Conservation (phyloP, 441 rosid genomes). For the Pelargonium fulgidum region DNA sequence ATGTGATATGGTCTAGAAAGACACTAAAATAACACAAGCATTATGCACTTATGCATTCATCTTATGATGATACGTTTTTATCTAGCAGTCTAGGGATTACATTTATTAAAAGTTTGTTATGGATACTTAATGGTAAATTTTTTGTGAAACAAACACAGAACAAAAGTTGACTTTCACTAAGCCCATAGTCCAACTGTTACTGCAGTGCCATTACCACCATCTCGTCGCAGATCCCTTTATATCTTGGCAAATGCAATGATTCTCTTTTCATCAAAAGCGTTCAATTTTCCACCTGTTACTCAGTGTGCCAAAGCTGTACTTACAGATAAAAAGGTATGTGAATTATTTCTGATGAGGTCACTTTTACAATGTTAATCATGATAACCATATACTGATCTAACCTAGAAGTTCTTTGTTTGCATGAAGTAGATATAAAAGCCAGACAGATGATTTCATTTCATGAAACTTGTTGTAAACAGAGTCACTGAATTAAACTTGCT, state of each 20-base stretch:
- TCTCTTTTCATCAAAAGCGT: constrained; percentile 78
- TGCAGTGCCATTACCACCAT: constrained; percentile 71
- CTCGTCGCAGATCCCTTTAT: constrained; percentile 73
- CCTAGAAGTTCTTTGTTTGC: not conserved
- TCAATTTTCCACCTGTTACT: constrained; percentile 48
- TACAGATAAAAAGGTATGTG: constrained; percentile 52
- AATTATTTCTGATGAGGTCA: constrained; percentile 17
- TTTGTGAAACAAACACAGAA: not conserved
- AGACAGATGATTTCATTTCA: not conserved
- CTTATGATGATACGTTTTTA: not conserved
- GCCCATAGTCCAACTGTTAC: constrained; percentile 14
- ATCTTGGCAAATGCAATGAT: constrained; percentile 79
- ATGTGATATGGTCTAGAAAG: too few relatives aligned
- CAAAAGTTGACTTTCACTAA: constrained; percentile 12
- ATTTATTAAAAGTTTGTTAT: not conserved
- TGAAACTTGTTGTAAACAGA: not conserved
- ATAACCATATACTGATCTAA: not conserved
- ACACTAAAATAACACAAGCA: too few relatives aligned
- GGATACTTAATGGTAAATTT: not conserved
- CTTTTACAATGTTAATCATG: constrained; percentile 12
- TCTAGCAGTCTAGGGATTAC: not conserved
- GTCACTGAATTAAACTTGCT: constrained; percentile 1
- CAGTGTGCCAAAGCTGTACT: constrained; percentile 45
- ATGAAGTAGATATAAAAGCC: not conserved
- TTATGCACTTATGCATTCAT: not conserved